Base-by-base conservation (phyloP, 176 grass and related monocot species). In the Oropetium thomaeum region DNA sequence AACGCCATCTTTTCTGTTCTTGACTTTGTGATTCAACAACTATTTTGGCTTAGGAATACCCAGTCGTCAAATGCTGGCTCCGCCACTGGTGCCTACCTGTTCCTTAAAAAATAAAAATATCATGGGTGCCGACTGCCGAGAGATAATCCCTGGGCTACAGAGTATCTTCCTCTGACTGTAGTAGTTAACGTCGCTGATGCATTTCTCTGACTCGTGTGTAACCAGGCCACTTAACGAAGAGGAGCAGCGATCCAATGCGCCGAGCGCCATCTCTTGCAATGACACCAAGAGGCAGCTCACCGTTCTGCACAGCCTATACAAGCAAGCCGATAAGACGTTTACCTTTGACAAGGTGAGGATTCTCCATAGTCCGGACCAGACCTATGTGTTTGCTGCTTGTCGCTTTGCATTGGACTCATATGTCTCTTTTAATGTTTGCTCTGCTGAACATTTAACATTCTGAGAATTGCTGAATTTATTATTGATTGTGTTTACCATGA, bases 321-420 rank as follows among this genome's bases (percentile, higher is more conserved):
- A 86, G 82, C 90, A 97, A 84, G 16, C 76, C 31, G 85, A 97
- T 74, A 93, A 81, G 73, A 93, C 82, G 16, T 97, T 88, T 81
- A 79, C 82, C 62, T 97, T 97, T 81, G 93, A 97, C 54, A 97
- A 88, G 90, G 93, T 97, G 64, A 75, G 31, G 8, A 37, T 3
- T 67, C 22, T 58, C 64, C 8, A n/a, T n/a, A n/a, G n/a, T n/a
- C n/a, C n/a, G n/a, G n/a, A n/a, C n/a, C n/a, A 1, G 20, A 43
- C 44, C 37, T 31, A 11, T 79, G 12, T 16, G 20, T 28, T 32
- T 70, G 53, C n/a, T 80, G 54, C 32, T 59, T 66, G 13, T 61
- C 41, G 1, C 14, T 14, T 23, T 23, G 20, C 51, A 23, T 20
- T 23, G 8, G 20, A 23, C 51, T 7, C 17, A 16, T 10, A 8